Percentiles rank a stretch among this genome's conserved stretches.
Conservation (phyloP, 2,329 filamentous ascomycete genomes). For the Verticillium nonalfalfae region DNA sequence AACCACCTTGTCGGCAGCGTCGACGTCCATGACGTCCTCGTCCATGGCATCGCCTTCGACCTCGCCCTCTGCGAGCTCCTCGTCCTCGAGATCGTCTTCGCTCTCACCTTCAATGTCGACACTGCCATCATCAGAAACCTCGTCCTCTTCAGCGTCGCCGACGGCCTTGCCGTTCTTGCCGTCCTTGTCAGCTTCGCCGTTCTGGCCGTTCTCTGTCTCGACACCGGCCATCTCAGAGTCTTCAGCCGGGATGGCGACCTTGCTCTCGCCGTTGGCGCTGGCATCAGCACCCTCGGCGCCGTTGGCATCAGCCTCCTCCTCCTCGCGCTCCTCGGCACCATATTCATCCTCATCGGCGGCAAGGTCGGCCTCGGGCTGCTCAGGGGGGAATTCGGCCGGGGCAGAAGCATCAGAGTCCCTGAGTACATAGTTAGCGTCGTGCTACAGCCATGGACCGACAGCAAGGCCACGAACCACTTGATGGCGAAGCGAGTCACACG, state of each 20-base stretch:
- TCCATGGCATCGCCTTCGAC: constrained; percentile 18
- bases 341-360: constrained; percentile 83
- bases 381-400: constrained; percentile 90
- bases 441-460: not conserved
- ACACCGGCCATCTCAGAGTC: constrained; percentile 72
- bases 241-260: constrained; percentile 38
- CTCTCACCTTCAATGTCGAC: constrained; percentile 76
- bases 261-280: constrained; percentile 36
- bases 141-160: constrained; percentile 55
- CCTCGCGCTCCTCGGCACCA: constrained; percentile 81
- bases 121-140: constrained; percentile 65
- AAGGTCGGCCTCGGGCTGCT: constrained; percentile 92
- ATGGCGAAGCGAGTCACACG: constrained; percentile 96
- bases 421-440: not conserved
- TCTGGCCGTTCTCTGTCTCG: constrained; percentile 35
- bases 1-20: constrained; percentile 29
- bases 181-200: constrained; percentile 16
- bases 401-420: constrained; percentile 98
- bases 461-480: constrained; percentile 69
- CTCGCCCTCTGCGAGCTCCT: constrained; percentile 39
- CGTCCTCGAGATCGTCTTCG: constrained; percentile 64
- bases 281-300: constrained; percentile 47
- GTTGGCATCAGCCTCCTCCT: constrained; percentile 53
- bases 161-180: constrained; percentile 25
- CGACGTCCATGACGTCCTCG: constrained; percentile 45